Evolutionary conservation across 768 basidiomycete genomes (phyloP).

Genomic region (Lactarius trivialis): DNA sequence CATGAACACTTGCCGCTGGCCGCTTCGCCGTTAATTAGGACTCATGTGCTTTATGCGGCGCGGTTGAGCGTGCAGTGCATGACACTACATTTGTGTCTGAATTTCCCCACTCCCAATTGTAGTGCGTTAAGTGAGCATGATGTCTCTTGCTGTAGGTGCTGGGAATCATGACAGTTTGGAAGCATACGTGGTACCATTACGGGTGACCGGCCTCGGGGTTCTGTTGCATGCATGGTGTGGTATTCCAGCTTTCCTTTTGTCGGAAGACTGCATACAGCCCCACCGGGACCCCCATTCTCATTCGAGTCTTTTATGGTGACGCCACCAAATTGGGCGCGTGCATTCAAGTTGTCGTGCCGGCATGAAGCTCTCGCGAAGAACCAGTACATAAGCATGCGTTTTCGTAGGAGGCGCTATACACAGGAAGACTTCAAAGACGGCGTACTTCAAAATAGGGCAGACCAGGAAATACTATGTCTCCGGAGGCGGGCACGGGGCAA

Average conservation of each 20-base stretch:
- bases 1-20: not conserved
- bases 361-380: not conserved
- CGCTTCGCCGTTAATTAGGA: conserved; percentile 2
- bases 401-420: not conserved
- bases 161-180: not conserved
- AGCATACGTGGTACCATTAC: not conserved
- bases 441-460: not conserved
- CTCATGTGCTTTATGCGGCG: not conserved
- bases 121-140: not conserved
- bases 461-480: not conserved
- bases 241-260: not conserved
- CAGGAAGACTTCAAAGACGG: not conserved
- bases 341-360: not conserved
- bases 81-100: not conserved
- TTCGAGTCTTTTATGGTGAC: not conserved
- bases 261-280: not conserved
- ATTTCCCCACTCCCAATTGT: not conserved
- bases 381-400: conserved; percentile 1
- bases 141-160: not conserved
- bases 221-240: not conserved
- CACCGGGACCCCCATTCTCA: not conserved
- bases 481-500: not conserved
- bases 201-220: not conserved
- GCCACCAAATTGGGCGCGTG: conserved; percentile 6
- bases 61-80: not conserved